Percentiles rank a stretch among this genome's conserved stretches.
Conservation (phyloP, 495 filamentous ascomycete genomes). For the Coniosporium apollinis region DNA sequence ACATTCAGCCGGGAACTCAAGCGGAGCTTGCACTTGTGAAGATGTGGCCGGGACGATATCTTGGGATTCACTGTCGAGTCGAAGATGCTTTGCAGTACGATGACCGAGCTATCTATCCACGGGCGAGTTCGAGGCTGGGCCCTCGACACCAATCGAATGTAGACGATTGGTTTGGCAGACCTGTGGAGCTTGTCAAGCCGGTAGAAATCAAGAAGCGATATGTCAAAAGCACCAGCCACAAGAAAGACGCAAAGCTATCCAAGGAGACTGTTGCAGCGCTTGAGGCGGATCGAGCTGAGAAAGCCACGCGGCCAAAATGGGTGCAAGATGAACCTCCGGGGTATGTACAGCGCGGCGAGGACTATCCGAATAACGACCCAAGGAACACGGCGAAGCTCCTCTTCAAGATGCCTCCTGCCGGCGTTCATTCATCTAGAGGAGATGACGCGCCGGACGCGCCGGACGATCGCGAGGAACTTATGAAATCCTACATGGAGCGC, state of each 20-base stretch:
- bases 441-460: conserved; percentile 28
- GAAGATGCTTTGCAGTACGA: conserved; percentile 97
- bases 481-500: conserved; percentile 59
- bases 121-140: conserved; percentile 83
- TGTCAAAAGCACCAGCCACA: conserved; percentile 41
- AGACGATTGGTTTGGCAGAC: conserved; percentile 62
- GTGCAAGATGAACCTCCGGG: conserved; percentile 80
- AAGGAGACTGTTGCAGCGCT: conserved; percentile 64
- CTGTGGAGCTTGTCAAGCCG: conserved; percentile 80
- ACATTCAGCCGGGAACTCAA: conserved; percentile 46
- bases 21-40: conserved; percentile 85
- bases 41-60: conserved; percentile 91
- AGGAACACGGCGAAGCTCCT: conserved; percentile 38
- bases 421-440: conserved; percentile 33
- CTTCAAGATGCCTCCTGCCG: conserved; percentile 39
- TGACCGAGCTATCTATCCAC: conserved; percentile 82
- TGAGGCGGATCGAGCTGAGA: conserved; percentile 61
- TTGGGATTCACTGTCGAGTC: conserved; percentile 88
- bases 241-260: conserved; percentile 52
- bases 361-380: conserved; percentile 39
- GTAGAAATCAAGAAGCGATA: conserved; percentile 68
- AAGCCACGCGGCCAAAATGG: conserved; percentile 76
- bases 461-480: conserved; percentile 32
- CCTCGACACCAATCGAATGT: conserved; percentile 86
- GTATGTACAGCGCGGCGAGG: conserved; percentile 71